Evolutionary conservation across 352 stramenopile species (phyloP), one percentile per base, ranked within the genome.

Genomic region (Sclerospora graminicola): DNA sequence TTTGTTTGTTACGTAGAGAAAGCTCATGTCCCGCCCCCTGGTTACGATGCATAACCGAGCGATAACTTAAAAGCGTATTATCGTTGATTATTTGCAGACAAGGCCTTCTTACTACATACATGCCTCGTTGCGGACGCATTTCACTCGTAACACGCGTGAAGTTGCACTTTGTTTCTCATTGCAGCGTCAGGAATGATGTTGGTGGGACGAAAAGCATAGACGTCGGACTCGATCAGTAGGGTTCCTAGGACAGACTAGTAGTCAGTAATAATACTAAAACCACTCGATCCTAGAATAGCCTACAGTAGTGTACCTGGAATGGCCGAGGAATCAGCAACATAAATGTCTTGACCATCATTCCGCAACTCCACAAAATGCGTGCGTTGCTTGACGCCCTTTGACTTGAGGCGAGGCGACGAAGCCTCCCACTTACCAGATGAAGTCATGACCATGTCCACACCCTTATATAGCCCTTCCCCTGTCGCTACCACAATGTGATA

Each of bases 381-480:
- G 33, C 81, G 73, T 63, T 93, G 81, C 53, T 87, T 90, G 30
- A 89, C 69, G 31, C 81, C 78, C 50, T 93, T 90, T 42, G 69
- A 84, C 46, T 90, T 89, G 27, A 93, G 52, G 39, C 57, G 53
- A 1, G 78, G 74, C 2, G 57, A 53, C 32, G 75, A 74, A 2
- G 68, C 49, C 47, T 75, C 44, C 9, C 81, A 52, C 34, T 78
- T 75, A 23, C 72, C 74, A 5, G 43, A 51, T 9, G 65, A 29
- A 2, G 57, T 68, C 31, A 83, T 69, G 7, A 57, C 59, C 71
- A 86, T 82, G 40, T 92, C 70, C 24, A 93, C 57, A 40, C 81
- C 78, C 56, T 82, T 86, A 67, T 93, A 93, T 1, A 93, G 62
- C 2, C 81, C 81, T 55, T 93, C 81, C 19, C 81, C 81, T 2